Evolutionary conservation across 2,329 filamentous ascomycete species (phyloP).

Genomic region (Clarireedia monteithiana): DNA sequence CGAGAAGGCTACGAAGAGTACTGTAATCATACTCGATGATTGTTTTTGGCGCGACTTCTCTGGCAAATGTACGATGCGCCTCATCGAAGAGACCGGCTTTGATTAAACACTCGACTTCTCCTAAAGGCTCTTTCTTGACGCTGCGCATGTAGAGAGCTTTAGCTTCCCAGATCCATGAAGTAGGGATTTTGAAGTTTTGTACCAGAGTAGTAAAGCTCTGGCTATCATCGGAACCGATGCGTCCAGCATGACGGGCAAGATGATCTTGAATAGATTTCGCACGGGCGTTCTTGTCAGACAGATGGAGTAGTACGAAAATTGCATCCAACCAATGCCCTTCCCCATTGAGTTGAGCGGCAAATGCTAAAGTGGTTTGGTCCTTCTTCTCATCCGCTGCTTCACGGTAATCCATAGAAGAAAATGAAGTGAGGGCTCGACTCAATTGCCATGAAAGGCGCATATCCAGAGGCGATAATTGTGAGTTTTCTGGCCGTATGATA

Average conservation of each 20-base stretch:
- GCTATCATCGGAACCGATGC: constrained; percentile 53
- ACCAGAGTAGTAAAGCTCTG: constrained; percentile 52
- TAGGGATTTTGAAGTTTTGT: constrained; percentile 61
- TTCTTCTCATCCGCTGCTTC: constrained; percentile 48
- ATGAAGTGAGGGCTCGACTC: constrained; percentile 53
- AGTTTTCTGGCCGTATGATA: constrained; percentile 67
- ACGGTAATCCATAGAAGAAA: constrained; percentile 44
- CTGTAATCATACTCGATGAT: constrained; percentile 78
- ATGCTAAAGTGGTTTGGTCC: constrained; percentile 59
- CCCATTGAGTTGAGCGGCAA: constrained; percentile 54
- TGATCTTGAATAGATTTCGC: constrained; percentile 63
- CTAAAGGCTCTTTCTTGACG: constrained; percentile 57
- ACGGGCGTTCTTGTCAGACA: constrained; percentile 56
- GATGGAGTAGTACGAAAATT: constrained; percentile 69
- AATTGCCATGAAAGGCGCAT: constrained; percentile 80
- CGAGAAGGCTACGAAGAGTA: constrained; percentile 59
- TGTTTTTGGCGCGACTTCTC: constrained; percentile 71
- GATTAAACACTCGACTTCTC: constrained; percentile 74
- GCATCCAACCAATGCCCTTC: constrained; percentile 62
- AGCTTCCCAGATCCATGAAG: constrained; percentile 77
- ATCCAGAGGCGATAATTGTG: constrained; percentile 66
- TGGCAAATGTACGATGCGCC: constrained; percentile 76
- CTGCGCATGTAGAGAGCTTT: constrained; percentile 77
- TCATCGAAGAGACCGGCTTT: constrained; percentile 68
- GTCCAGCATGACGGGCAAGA: constrained; percentile 61